Conservation (phyloP, 306 rosid species). For the Alnus glutinosa region DNA sequence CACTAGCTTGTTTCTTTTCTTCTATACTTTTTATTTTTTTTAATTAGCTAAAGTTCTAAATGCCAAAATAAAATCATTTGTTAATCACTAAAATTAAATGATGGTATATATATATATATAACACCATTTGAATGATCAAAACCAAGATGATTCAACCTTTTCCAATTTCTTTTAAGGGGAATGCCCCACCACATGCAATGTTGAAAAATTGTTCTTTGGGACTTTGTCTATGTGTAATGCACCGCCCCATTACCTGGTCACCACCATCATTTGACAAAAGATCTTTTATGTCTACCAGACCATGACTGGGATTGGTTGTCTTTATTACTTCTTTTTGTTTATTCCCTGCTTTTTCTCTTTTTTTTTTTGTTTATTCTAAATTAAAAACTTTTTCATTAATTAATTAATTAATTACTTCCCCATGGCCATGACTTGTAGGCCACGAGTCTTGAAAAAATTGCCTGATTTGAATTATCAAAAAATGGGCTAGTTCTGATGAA, state of each 20-base stretch:
- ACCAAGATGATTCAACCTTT: constrained; percentile 1
- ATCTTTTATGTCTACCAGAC: constrained; percentile 22
- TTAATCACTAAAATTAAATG: neutral
- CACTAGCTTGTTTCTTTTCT: no score
- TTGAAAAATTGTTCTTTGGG: constrained; percentile 14
- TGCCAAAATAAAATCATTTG: no score
- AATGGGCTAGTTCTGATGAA: neutral
- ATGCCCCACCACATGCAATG: constrained; percentile 30
- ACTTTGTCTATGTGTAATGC: constrained; percentile 41
- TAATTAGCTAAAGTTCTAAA: no score
- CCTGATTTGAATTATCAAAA: neutral
- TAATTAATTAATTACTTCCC: neutral
- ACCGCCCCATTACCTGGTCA: constrained; percentile 27
- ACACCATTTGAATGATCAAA: no score
- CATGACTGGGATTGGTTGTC: constrained; percentile 29
- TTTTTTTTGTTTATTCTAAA: neutral
- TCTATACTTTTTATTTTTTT: no score
- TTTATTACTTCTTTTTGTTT: neutral
- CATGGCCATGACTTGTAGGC: neutral
- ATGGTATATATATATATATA: no score
- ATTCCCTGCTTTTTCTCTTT: neutral
- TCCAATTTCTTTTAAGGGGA: neutral
- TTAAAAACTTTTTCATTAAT: neutral
- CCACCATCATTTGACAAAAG: constrained; percentile 23
- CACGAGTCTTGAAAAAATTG: neutral